Base-by-base conservation (phyloP, 1,284 basidiomycete genomes). In the Leccinum griseonigrum region DNA sequence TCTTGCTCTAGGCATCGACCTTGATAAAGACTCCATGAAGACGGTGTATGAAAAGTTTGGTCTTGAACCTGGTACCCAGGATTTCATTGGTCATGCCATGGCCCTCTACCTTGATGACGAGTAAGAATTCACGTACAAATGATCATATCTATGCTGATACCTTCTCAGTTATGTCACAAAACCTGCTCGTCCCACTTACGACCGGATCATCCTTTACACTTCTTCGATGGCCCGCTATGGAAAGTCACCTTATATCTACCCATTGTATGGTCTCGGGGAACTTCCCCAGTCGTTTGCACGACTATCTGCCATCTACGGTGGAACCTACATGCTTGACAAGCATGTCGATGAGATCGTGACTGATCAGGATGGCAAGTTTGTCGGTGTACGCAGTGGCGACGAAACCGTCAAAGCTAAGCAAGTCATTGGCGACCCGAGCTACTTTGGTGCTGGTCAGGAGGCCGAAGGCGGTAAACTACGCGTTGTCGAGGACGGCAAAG, bases 261-360 rank as follows among this genome's bases (percentile, higher is more conserved):
- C 97, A 14, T 86, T 98, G 59, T 99, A 99, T 78, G 97, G 97
- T 67, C 91, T 99, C 57, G 97, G 97, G 69, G 97, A 99, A 78
- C 90, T 99, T 56, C 97, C 97, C 22, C 97, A 99, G 76, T 95
- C 97, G 3, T 99, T 99, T 74, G 97, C 97, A 16, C 95, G 97
- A 74, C 85, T 98, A 61, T 96, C 93, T 67, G 97, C 97, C 69
- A 98, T 99, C 75, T 98, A 99, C 76, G 97, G 97, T 59, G 97
- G 97, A 58, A 99, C 97, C 16, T 99, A 99, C 82, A 99, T 99
- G 97, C 90, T 99, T 62, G 95, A 98, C 83, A 99, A 99, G 81
- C 83, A 83, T 62, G 91, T 98, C 69, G 90, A 98, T 67, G 87
- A 94, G 75, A 95, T 99, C 71, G 90, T 98, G 64, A 91, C 91